Percentiles rank a stretch among this genome's conserved stretches.
These are phyloP conservation scores for Melaleuca alternifolia DNA, from an alignment of 345 rosid genomes.

Conservation along the genomic window DNA sequence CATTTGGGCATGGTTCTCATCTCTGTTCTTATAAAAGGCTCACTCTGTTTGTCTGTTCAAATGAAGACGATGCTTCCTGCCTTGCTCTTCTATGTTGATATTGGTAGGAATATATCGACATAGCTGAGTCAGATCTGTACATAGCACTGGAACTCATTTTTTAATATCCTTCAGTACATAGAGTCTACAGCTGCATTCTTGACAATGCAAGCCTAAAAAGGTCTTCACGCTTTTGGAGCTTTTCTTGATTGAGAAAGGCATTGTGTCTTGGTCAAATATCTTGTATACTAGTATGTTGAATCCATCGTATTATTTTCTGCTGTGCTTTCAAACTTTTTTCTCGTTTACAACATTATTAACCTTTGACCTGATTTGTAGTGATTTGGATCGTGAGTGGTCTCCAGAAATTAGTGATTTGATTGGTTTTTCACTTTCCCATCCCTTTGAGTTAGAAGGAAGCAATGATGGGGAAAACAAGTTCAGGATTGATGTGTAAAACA, in stretches of 20 bases:
- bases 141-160: neutral
- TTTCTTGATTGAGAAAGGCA: neutral
- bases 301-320: neutral
- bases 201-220: neutral
- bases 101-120: neutral
- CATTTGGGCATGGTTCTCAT: conserved; percentile 44
- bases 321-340: neutral
- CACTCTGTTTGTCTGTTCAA: neutral
- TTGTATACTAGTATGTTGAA: neutral
- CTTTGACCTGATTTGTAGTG: neutral
- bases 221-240: neutral
- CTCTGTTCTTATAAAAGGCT: conserved; percentile 4
- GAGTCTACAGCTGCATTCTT: neutral
- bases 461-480: neutral
- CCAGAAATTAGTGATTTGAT: neutral
- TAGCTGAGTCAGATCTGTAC: neutral
- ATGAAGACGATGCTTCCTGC: neutral
- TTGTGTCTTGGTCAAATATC: neutral
- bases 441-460: neutral
- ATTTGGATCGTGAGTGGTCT: neutral
- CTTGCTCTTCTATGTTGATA: neutral
- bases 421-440: neutral
- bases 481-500: neutral
- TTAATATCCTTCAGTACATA: neutral
- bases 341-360: neutral